Conservation (phyloP, 306 rosid genomes). For the Astragalus glycyphyllos region DNA sequence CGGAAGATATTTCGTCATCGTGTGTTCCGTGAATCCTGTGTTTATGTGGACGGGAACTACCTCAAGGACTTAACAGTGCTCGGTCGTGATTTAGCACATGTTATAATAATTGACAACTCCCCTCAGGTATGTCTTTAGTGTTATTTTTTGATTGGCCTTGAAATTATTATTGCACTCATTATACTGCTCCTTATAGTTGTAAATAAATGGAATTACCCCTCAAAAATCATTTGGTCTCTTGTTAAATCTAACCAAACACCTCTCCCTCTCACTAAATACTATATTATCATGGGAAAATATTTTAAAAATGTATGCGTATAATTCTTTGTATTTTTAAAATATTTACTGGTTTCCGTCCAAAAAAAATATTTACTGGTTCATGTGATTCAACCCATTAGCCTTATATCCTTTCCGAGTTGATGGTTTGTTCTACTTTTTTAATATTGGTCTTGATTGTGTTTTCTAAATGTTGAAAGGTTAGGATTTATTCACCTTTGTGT, state of each 20-base stretch:
- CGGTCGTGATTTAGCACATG: constrained; percentile 92
- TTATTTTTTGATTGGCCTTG: not conserved
- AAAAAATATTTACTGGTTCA: not conserved
- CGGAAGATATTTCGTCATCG: constrained; percentile 96
- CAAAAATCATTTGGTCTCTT: not conserved
- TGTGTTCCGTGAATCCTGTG: constrained; percentile 94
- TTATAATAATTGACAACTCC: constrained; percentile 87
- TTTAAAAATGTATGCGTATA: not conserved
- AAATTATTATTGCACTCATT: constrained; percentile 1
- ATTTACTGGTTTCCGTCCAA: no score
- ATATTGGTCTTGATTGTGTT: not conserved
- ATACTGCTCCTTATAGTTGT: not conserved
- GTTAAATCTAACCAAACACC: constrained; percentile 21
- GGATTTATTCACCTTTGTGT: not conserved
- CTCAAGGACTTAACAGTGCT: constrained; percentile 96
- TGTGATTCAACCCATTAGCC: not conserved
- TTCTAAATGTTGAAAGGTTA: not conserved
- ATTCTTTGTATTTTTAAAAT: not conserved
- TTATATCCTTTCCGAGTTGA: not conserved
- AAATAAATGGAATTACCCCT: not conserved
- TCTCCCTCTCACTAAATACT: constrained; percentile 6
- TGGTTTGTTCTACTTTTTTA: not conserved
- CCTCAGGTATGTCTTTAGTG: constrained; percentile 73
- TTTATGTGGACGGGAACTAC: constrained; percentile 93
- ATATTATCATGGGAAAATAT: not conserved